Evolutionary conservation across 345 rosid genomes (phyloP).

Genomic region (Euclidium syriacum): DNA sequence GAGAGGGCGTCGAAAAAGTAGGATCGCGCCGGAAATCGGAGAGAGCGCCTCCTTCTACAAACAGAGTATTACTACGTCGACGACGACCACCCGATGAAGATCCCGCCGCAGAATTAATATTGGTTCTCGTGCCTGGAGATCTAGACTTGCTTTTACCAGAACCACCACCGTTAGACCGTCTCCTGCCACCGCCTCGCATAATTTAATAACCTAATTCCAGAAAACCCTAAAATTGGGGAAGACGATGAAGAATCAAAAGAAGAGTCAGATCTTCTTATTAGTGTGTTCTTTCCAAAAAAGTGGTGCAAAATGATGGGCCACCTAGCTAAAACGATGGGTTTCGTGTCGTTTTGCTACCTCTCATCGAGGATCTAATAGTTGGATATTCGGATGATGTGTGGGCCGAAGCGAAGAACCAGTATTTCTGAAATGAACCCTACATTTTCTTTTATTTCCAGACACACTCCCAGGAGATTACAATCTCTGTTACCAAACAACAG

Average conservation of each 20-base stretch:
- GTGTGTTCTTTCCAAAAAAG: neutral
- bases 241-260: constrained; percentile 1
- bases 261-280: neutral
- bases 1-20: constrained; percentile 29
- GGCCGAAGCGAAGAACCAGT: neutral
- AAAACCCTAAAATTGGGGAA: constrained; percentile 20
- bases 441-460: neutral
- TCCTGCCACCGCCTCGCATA: constrained; percentile 57
- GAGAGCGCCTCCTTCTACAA: constrained; percentile 73
- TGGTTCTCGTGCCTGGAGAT: constrained; percentile 27
- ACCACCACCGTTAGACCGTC: constrained; percentile 35
- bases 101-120: constrained; percentile 25
- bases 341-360: constrained; percentile 14
- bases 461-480: neutral
- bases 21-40: constrained; percentile 53
- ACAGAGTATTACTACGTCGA: constrained; percentile 36
- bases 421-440: neutral
- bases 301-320: neutral
- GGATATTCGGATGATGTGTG: constrained; percentile 25
- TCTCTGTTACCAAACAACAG: constrained; percentile 11
- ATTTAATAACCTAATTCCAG: neutral
- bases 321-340: constrained; percentile 12
- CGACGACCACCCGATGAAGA: constrained; percentile 28
- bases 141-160: constrained; percentile 23
- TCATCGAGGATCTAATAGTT: constrained; percentile 5